Base-by-base conservation (phyloP, 1,284 basidiomycete genomes). In the Exsudoporus floridanus region DNA sequence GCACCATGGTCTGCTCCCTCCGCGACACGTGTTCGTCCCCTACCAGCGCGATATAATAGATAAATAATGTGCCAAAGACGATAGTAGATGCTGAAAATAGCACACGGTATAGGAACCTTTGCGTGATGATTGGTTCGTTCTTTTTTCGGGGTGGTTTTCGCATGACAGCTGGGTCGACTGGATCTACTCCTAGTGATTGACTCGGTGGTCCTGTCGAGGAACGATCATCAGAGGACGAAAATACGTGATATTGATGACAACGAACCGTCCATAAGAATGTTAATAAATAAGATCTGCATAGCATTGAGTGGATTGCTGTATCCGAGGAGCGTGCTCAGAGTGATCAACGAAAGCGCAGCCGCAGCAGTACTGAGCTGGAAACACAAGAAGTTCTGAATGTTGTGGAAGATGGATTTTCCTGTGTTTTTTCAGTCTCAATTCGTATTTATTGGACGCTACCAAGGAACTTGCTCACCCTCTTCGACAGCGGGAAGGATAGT, bases 251-350 rank as follows among this genome's bases (percentile, higher is more conserved):
- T 6, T 5, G 12, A n/a, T 4, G 47, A 43, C 52, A 14, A 41
- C 85, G 45, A 54, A 86, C 94, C 96, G 64, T 98, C 95, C 95
- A 98, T 98, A 47, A 98, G 82, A 67, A 98, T 98, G 73, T 98
- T 98, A 70, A 98, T 98, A 71, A 98, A 98, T 23, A 99, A 77
- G 62, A 99, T 98, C 72, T 98, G 95, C 94, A 98, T 98, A 4
- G 96, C 88, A 68, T 99, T 99, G 58, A 99, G 79, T 14, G 95
- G 96, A 66, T 96, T 94, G 61, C 86, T 88, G 45, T 98, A 77
- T 16, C 90, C 84, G 60, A 98, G 83, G 66, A 94, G 79, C 14
- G 95, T 98, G 65, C 90, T 94, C 47, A 98, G 78, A 5, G 94
- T 95, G 72, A 99, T 98, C 57, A 98, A 78, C n/a, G 90, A 86